These are phyloP conservation scores for Botryotinia convoluta DNA, from an alignment of 2,329 filamentous ascomycete species.

Conservation along the genomic window DNA sequence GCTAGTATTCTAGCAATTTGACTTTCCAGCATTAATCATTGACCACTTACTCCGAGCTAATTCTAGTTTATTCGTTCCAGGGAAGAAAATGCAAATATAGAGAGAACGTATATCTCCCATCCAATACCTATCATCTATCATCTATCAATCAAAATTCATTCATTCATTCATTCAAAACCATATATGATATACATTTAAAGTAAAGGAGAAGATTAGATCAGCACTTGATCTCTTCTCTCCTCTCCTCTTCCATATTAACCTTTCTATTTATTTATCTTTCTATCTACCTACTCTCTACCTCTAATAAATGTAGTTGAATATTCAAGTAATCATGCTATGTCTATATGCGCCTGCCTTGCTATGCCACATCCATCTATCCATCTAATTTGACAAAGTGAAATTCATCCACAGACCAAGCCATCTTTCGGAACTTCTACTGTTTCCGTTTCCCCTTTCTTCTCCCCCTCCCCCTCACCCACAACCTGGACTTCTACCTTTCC, in stretches of 20 bases:
- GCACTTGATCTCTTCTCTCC: not conserved
- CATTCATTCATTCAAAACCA: no score
- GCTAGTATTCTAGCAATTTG: no score
- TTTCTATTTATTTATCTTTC: not conserved
- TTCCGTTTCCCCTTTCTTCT: slow-evolving; percentile 17
- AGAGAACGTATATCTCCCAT: no score
- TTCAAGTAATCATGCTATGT: not conserved
- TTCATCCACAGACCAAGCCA: slow-evolving; percentile 31
- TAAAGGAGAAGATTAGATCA: not conserved
- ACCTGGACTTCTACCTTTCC: not conserved
- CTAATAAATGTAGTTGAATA: not conserved
- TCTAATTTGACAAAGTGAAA: not conserved
- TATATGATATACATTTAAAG: not conserved
- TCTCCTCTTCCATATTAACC: no score
- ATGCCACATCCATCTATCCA: not conserved
- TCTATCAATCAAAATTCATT: no score
- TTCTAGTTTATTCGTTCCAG: no score
- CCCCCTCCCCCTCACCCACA: not conserved
- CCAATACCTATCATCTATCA: no score
- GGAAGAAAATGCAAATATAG: no score
- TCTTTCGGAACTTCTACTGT: slow-evolving; percentile 32
- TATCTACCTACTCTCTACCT: not conserved
- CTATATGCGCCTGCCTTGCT: not conserved
- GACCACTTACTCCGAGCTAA: no score
- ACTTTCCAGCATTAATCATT: no score